Percentiles rank a stretch among this genome's conserved stretches.
Conservation (phyloP, 495 filamentous ascomycete species). For the Lepidopterella palustris region DNA sequence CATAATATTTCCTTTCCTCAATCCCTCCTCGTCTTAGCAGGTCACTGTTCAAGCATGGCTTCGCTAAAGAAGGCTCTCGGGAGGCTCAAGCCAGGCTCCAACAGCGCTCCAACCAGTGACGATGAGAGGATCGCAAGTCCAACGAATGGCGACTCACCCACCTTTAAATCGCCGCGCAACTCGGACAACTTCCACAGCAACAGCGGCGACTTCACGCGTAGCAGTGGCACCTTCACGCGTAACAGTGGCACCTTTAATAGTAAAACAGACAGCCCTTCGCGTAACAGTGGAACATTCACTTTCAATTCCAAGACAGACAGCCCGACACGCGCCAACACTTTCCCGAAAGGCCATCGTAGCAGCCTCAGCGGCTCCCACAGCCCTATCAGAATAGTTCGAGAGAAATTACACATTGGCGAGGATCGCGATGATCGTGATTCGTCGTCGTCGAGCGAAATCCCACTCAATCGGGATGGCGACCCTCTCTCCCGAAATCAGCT, state of each 20-base stretch:
- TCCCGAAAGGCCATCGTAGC: slow-evolving; percentile 1
- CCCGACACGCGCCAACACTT: slow-evolving; percentile 6
- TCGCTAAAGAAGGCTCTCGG: slow-evolving; percentile 34
- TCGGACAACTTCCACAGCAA: slow-evolving; percentile 21
- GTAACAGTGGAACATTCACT: slow-evolving; percentile 25
- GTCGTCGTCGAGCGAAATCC: slow-evolving; percentile 23
- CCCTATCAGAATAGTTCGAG: slow-evolving; percentile 25
- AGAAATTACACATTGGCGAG: slow-evolving; percentile 30
- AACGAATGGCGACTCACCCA: slow-evolving; percentile 18
- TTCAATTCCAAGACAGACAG: slow-evolving; percentile 16
- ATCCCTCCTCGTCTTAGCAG: background rate
- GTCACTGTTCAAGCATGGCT: slow-evolving; percentile 24
- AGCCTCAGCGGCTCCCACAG: slow-evolving; percentile 12
- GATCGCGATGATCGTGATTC: too few relatives aligned
- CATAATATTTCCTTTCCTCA: background rate
- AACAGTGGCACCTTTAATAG: slow-evolving; percentile 2
- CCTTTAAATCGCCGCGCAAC: slow-evolving; percentile 11
- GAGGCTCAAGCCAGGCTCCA: slow-evolving; percentile 31
- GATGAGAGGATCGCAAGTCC: slow-evolving; percentile 19
- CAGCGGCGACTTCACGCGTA: slow-evolving; percentile 23
- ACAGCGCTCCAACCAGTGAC: slow-evolving; percentile 29
- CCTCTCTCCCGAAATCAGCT: slow-evolving; percentile 37
- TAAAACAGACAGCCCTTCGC: slow-evolving; percentile 5
- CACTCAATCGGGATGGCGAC: slow-evolving; percentile 38
- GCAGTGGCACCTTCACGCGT: slow-evolving; percentile 12